Conservation (phyloP, 768 basidiomycete species). For the Lactarius vividus region DNA sequence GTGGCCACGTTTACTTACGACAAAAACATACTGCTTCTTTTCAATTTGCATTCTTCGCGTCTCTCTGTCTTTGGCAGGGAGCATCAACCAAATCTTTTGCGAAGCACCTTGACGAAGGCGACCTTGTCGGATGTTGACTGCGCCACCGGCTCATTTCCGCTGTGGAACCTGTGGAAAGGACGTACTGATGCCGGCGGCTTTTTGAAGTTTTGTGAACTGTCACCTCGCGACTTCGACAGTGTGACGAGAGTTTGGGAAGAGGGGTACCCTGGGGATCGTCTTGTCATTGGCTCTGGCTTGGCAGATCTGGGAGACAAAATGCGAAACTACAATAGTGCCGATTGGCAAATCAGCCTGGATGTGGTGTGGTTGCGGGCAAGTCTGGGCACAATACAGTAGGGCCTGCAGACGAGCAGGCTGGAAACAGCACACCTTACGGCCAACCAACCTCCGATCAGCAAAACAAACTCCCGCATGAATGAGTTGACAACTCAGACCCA, state of each 20-base stretch:
- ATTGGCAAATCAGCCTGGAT: constrained; percentile 14
- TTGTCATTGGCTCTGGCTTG: constrained; percentile 8
- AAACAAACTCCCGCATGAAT: constrained; percentile 7
- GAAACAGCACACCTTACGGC: constrained; percentile 10
- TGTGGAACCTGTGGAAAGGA: neutral
- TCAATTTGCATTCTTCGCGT: neutral
- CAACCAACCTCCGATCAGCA: constrained; percentile 22
- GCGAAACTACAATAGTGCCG: constrained; percentile 10
- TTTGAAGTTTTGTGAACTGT: constrained; percentile 11
- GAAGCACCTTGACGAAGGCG: constrained; percentile 2
- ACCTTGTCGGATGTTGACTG: constrained; percentile 11
- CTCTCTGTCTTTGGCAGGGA: constrained; percentile 6
- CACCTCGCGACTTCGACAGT: constrained; percentile 8
- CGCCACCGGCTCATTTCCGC: constrained; percentile 17
- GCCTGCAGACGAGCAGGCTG: constrained; percentile 12
- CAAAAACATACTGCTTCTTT: constrained; percentile 8
- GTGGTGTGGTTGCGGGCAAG: constrained; percentile 17
- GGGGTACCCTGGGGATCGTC: constrained; percentile 4
- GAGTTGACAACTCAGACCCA: constrained; percentile 5
- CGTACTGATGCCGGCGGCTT: constrained; percentile 5
- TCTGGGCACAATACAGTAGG: constrained; percentile 8
- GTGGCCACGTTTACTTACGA: constrained; percentile 7
- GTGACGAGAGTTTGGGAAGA: constrained; percentile 11
- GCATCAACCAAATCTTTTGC: neutral
- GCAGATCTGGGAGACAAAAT: neutral